Evolutionary conservation across 1,139 yeast species (phyloP), one percentile per base, ranked within the genome.

Genomic region (Nakaseomyces uthaithaninus): DNA sequence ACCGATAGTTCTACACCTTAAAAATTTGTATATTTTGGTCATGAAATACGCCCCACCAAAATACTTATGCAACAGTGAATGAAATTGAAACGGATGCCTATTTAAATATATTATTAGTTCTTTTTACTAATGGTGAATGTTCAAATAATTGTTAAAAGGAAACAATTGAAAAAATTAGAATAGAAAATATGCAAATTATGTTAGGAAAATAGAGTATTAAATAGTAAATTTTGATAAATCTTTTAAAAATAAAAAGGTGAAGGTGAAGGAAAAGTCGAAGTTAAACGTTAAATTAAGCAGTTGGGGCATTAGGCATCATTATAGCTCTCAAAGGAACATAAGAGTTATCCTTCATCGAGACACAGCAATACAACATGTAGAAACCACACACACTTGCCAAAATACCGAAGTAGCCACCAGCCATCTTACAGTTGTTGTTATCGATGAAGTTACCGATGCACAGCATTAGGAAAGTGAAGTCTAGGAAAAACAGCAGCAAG

Each of bases 331-430:
- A 70, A 27, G 73, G 67, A 39, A 80, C 44, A 59, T 80, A 81
- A 34, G 83, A 68, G 62, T 81, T 81, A 49, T 73, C 74, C 8
- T 64, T 62, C 44, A 71, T 76, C 22, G 84, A 81, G 37, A 80
- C 65, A 69, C 84, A 85, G 15, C 86, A 84, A 51, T 75, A 81
- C 9, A 85, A 80, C 38, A 65, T 63, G 57, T 71, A 80, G 67
- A 80, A 78, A 3, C 84, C 91, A 37, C 72, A 55, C 31, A 75
- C 63, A 5, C 82, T 74, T 14, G 82, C 71, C 35, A 80, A 55
- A 26, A 80, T 63, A 22, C 86, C 84, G 51, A 77, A 62, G 36
- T 76, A 77, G 31, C 89, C 91, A 45, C 85, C 89, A n/a, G 85
- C 86, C 53, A 72, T 74, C 35, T 67, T 64, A 5, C 70, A 64